Evolutionary conservation across 164 flowering plant genomes (phyloP), one percentile per base, ranked within the genome.

Genomic region (Vitis amurensis): DNA sequence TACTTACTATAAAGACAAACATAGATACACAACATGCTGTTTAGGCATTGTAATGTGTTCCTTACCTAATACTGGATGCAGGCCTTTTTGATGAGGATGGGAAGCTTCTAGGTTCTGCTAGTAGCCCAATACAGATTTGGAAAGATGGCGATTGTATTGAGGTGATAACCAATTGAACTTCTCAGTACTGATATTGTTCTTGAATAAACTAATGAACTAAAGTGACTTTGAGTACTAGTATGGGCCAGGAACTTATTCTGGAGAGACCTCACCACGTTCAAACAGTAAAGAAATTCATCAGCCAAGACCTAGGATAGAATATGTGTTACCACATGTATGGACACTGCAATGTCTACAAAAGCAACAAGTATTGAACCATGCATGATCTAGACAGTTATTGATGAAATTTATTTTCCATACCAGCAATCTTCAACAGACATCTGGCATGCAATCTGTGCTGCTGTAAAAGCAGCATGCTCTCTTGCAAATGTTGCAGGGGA

Each of bases 351-450:
- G 44, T 0, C 44, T 6, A 37, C 7, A 3, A 59, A 11, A 3
- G 31, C 61, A 53, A 27, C 37, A 59, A 16, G 16, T 23, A 60
- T 13, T 8, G 10, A 47, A 29, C 15, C 14, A 2, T 47, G 17
- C 23, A 48, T 19, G 60, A 19, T 12, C 0, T 9, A 53, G 27
- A 19, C 63, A 23, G 50, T 50, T 7, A 10, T 49, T 65, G 23
- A n/a, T 51, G 15, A 49, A 14, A 13, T 49, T 50, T 50, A 14
- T 62, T 58, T 50, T 76, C 51, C 31, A 44, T 65, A 68, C 47
- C 87, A 95, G 99, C 98, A 95, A 93, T 95, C 99, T 56, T 93
- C 99, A 14, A 95, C 99, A n/a, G 99, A 95, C 83, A 93, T 95
- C 59, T 95, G 99, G 98, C 97, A 77, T 87, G 93, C 99, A 27